Percentiles rank a stretch among this genome's conserved stretches.
Conservation (phyloP, 2,329 filamentous ascomycete genomes). For the Aspergillus luchuensis region DNA sequence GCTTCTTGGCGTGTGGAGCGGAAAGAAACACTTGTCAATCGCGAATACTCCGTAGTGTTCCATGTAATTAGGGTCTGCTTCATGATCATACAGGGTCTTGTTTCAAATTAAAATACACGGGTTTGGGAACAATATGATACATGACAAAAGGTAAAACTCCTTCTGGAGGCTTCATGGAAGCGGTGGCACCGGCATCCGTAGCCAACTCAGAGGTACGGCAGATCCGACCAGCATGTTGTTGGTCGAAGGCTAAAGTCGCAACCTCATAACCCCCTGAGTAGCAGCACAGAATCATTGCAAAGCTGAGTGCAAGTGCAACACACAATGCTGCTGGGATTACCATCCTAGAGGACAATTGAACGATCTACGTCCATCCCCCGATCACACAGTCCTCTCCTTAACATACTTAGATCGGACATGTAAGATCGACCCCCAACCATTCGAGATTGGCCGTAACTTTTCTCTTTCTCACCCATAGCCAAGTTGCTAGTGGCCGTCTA, state of each 20-base stretch:
- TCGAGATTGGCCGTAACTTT: neutral
- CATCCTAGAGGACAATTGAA: neutral
- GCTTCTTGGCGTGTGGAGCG: neutral
- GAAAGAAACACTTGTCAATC: neutral
- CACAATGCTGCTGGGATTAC: neutral
- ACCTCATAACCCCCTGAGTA: neutral
- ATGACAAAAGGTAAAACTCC: neutral
- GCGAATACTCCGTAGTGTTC: neutral
- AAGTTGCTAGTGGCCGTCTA: neutral
- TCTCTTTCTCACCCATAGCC: neutral
- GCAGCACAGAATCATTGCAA: neutral
- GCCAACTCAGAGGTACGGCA: too few species aligned
- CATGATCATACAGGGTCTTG: neutral
- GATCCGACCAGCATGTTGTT: neutral
- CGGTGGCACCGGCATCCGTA: neutral
- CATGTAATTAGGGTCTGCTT: neutral
- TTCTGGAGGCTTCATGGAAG: neutral
- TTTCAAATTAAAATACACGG: neutral
- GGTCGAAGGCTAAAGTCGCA: neutral
- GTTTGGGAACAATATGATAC: neutral
- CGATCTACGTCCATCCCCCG: neutral
- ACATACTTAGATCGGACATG: neutral
- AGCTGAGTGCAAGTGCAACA: neutral
- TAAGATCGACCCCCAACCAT: neutral
- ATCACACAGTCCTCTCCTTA: neutral